Base-by-base conservation (phyloP, 2,329 filamentous ascomycete genomes). In the Colletotrichum cordylinicola region DNA sequence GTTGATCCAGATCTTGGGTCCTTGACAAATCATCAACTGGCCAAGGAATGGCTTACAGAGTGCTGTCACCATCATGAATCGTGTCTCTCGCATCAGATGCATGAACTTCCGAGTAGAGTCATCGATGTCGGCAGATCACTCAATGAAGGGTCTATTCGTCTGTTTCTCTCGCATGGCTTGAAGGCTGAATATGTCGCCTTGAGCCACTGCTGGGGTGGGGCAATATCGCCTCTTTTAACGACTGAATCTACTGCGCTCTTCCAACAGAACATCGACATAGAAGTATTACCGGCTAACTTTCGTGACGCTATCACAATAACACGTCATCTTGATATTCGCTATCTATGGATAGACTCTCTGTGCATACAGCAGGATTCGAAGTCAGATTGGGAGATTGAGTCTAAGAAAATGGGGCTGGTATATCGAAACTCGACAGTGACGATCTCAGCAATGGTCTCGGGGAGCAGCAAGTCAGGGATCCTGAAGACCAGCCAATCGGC, bases 281-380 rank as follows among this genome's bases (percentile, higher is more conserved):
- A 33, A 1, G n/a, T 7, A 6, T 31, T 73, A n/a, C 60, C 73
- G 6, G 27, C 24, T 6, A 73, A 66, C 37, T 73, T 68, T 6
- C 55, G 43, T 5, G 68, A 79, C 29, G 68, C 77, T 16, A 76
- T 79, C 24, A 58, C 56, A 9, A 61, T 70, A 21, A 75, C 70
- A 8, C 35, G 64, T 8, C 18, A 70, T n/a, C 65, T 80, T 5
- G 71, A 58, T 1, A 70, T 80, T 10, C 60, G 31, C 4, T 79
- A 78, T 33, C 61, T 80, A 2, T 79, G 79, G 78, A 77, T 79
- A 31, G 79, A 79, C 52, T 72, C 68, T 8, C 67, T 78, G 4
- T 80, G 78, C 37, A 79, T 80, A 15, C 55, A 79, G 9, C 77
- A 80, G 29, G 72, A 80, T 27, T 77, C 73, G 0, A 75, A 75